Base-by-base conservation (phyloP, 768 basidiomycete genomes). In the Termitomyces sp. region DNA sequence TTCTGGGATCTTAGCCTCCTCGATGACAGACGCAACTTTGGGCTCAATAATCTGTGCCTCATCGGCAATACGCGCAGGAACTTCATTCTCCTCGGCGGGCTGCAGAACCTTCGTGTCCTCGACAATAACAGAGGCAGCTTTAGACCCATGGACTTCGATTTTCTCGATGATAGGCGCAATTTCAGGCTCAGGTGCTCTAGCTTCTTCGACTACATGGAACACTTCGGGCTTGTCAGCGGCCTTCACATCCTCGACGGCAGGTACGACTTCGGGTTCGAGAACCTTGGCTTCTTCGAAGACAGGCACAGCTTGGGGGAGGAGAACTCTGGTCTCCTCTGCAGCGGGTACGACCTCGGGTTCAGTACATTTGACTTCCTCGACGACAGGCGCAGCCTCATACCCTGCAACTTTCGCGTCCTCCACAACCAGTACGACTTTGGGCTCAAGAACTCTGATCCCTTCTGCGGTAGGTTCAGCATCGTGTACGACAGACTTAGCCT, bases 11-110 rank as follows among this genome's bases (percentile, higher is more conserved):
- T 37, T 37, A n/a, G 21, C 52, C 17, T 51, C 61, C 31, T 52
- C 23, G 42, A 54, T 11, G 14, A 53, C 43, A 41, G 55, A 46
- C 4, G 11, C 28, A 19, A 52, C 50, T 40, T 52, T 38, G 21
- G 56, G 52, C 45, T 48, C 55, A 11, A 50, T 3, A 42, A 45
- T 52, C 38, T 58, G 43, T 10, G 43, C 17, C 54, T 58, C 57
- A 50, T 53, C 55, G 30, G 50, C 37, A 54, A 54, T 26, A 43
- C 21, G 48, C 6, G 19, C 42, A n/a, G 47, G 30, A 5, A 31
- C 49, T 14, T 48, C 21, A 9, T 28, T 28, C 41, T 58, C 57
- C 30, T 55, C 46, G 33, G 41, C 45, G n/a, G 52, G 50, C 11
- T 35, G 57, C 51, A 50, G 2, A 52, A 53, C 44, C 41, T 53